Conservation (phyloP, 129 eudicot genomes). For the Arctium lappa region DNA sequence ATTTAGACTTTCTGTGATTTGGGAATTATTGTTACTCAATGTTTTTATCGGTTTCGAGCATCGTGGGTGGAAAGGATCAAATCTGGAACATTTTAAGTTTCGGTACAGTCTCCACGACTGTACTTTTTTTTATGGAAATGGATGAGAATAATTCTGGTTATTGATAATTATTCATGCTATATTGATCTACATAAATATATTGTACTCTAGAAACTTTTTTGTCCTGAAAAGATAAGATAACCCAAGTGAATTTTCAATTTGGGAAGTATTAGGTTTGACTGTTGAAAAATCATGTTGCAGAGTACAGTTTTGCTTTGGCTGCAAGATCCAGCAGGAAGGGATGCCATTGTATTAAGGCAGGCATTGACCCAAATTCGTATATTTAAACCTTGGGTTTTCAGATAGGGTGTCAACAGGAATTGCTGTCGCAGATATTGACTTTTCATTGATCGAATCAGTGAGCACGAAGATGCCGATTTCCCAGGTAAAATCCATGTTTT, state of each 20-base stretch:
- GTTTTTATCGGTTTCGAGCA: no score
- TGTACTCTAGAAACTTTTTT: not conserved
- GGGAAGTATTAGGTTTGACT: constrained; percentile 14
- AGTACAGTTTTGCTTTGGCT: constrained; percentile 63
- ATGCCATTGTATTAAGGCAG: constrained; percentile 43
- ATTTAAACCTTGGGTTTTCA: no score
- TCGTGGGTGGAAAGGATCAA: no score
- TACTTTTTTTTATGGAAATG: no score
- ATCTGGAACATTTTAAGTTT: no score
- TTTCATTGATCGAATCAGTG: no score
- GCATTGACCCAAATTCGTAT: constrained; percentile 8
- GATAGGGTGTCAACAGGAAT: no score
- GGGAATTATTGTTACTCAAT: no score
- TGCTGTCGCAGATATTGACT: no score
- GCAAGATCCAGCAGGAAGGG: constrained; percentile 67
- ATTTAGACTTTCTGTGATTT: no score
- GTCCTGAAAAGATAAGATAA: not conserved
- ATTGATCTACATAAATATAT: not conserved
- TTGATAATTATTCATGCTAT: not conserved
- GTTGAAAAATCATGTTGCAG: constrained; percentile 19
- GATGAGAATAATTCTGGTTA: not conserved
- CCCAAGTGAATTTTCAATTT: constrained; percentile 13
- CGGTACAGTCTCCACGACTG: no score
- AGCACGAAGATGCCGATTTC: constrained; percentile 67
- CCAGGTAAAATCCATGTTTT: constrained; percentile 37